Conservation (phyloP, 2,329 filamentous ascomycete species). For the Rhynchosporium graminicola region DNA sequence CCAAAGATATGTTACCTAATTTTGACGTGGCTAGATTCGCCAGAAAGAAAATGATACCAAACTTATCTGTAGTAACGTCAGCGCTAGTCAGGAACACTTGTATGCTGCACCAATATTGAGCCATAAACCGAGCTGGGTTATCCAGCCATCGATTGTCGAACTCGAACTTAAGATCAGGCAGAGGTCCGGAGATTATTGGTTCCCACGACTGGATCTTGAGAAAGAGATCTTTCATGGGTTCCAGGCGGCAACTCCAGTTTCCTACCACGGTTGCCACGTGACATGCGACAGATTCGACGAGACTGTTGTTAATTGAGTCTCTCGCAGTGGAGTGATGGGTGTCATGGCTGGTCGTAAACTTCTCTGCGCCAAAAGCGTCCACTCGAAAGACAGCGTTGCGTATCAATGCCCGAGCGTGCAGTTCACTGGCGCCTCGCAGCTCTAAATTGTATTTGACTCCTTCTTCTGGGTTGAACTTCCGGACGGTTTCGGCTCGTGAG, state of each 20-base stretch:
- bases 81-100: slow-evolving; percentile 27
- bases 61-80: slow-evolving; percentile 27
- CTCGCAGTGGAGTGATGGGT: slow-evolving; percentile 38
- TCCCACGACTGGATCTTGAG: slow-evolving; percentile 30
- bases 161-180: slow-evolving; percentile 2
- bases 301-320: slow-evolving; percentile 31
- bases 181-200: slow-evolving; percentile 16
- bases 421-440: slow-evolving; percentile 11
- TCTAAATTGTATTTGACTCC: slow-evolving; percentile 5
- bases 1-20: slow-evolving; percentile 30
- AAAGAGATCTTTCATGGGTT: slow-evolving; percentile 25
- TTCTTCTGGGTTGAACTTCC: slow-evolving; percentile 8
- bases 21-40: slow-evolving; percentile 35
- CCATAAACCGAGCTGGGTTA: slow-evolving; percentile 23
- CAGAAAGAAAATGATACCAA: slow-evolving; percentile 38
- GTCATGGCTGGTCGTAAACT: slow-evolving; percentile 40
- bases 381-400: slow-evolving; percentile 41
- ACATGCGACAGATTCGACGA: slow-evolving; percentile 23
- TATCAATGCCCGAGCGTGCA: slow-evolving; percentile 38
- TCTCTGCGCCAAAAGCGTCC: slow-evolving; percentile 44
- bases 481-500: slow-evolving; percentile 5
- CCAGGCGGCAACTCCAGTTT: slow-evolving; percentile 25
- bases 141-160: slow-evolving; percentile 30
- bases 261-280: slow-evolving; percentile 27
- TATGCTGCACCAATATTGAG: slow-evolving; percentile 32